Conservation (phyloP, 2,329 filamentous ascomycete species). For the Metarhizium brunneum region DNA sequence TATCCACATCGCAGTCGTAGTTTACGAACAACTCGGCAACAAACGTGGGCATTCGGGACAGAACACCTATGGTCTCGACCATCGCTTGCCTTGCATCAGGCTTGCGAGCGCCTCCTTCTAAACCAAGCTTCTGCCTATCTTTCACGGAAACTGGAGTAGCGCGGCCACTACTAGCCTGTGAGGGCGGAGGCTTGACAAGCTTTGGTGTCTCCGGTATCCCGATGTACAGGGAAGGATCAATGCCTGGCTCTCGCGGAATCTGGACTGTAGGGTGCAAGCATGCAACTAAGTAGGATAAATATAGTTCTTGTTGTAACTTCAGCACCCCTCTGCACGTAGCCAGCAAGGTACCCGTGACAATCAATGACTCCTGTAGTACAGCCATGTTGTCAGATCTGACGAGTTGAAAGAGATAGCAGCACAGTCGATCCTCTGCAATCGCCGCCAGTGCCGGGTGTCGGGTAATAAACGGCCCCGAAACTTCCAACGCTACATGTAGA, state of each 20-base stretch:
- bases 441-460: conserved; percentile 80
- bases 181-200: conserved; percentile 66
- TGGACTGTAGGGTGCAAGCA: conserved; percentile 92
- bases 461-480: conserved; percentile 89
- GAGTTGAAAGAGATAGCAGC: conserved; percentile 90
- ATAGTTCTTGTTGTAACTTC: conserved; percentile 94
- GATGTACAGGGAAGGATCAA: conserved; percentile 84
- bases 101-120: conserved; percentile 85
- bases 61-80: conserved; percentile 90
- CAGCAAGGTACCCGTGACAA: conserved; percentile 82
- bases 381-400: conserved; percentile 95
- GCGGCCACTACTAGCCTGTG: conserved; percentile 68
- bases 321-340: conserved; percentile 84
- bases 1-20: conserved; percentile 91
- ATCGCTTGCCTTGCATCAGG: conserved; percentile 95
- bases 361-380: conserved; percentile 83
- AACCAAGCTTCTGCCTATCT: conserved; percentile 82
- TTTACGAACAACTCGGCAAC: conserved; percentile 96
- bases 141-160: conserved; percentile 86
- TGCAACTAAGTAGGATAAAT: conserved; percentile 85
- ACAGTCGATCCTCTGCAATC: conserved; percentile 86
- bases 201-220: conserved; percentile 89
- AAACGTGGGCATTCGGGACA: conserved; percentile 87
- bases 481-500: conserved; percentile 93
- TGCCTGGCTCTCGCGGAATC: conserved; percentile 82